Evolutionary conservation across 2,329 filamentous ascomycete genomes (phyloP), one percentile per base, ranked within the genome.

Genomic region (Fusarium illudens): DNA sequence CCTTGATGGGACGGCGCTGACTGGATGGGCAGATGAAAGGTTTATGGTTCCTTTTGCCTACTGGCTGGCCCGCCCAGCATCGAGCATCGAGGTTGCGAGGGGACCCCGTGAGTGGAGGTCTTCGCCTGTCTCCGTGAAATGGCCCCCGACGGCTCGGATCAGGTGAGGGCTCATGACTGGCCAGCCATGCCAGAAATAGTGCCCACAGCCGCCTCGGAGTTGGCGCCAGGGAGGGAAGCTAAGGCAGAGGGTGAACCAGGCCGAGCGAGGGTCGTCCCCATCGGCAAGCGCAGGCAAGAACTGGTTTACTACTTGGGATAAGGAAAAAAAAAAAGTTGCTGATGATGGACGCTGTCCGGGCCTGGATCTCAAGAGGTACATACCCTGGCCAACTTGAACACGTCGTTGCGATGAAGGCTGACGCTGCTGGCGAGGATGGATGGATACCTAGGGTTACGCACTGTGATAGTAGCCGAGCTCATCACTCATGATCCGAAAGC

Each of bases 151-250:
- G 53, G 63, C 60, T 56, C 54, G 48, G 53, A 72, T 71, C 62
- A 73, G 67, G 62, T 69, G 60, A 68, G 65, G 46, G 53, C 39
- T 62, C 64, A 39, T 66, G 55, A 63, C 58, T 65, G 71, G 71
- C 50, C 56, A 61, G 55, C 65, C 61, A 57, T 56, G 59, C 66
- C 66, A 67, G 70, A 74, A 73, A 73, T 73, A 72, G 71, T 59
- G 65, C 63, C 67, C 67, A 75, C 69, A 73, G 70, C 66, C 70
- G 64, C 58, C 66, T 67, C 60, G 65, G 62, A 60, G 60, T 64
- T 53, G 48, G 68, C 56, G 61, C 71, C 58, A 72, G 60, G 58
- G 62, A 69, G 71, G 59, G 46, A 48, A 49, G 51, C 50, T 53
- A 62, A 58, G 60, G 65, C 36, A 53, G 51, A 66, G 64, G 20